Percentiles rank a stretch among this genome's conserved stretches.
Evolutionary conservation across 2,329 filamentous ascomycete species (phyloP).

Genomic region (Talaromyces sp.): DNA sequence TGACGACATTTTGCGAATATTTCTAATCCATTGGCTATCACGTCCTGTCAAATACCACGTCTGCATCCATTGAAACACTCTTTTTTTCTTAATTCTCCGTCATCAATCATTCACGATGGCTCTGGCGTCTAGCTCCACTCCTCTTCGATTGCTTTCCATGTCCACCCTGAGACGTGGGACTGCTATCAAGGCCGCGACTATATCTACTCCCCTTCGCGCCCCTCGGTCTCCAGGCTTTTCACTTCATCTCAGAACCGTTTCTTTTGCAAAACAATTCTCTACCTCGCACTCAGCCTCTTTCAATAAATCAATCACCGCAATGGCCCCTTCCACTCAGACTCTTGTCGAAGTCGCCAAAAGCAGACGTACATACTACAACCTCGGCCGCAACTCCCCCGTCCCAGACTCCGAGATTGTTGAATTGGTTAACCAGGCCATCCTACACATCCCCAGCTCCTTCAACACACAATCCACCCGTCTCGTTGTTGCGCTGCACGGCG

Average conservation of each 20-base stretch:
- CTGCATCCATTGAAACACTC: background rate
- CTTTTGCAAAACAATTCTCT: constrained; percentile 6
- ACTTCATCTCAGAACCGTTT: background rate
- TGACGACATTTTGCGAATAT: background rate
- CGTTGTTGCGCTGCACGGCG: constrained; percentile 72
- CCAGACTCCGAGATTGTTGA: constrained; percentile 36
- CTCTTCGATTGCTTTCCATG: constrained; percentile 8
- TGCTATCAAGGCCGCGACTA: background rate
- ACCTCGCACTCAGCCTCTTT: background rate
- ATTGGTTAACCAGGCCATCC: constrained; percentile 50
- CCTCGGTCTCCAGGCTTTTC: background rate
- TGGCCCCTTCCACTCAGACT: constrained; percentile 22
- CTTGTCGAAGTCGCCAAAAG: constrained; percentile 32
- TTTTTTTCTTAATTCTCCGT: background rate
- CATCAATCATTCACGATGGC: background rate
- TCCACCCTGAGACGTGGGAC: background rate
- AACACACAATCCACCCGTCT: constrained; percentile 82
- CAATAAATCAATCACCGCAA: constrained; percentile 8
- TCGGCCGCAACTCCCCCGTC: constrained; percentile 34
- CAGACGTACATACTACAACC: constrained; percentile 37
- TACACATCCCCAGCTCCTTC: constrained; percentile 75
- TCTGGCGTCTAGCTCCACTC: constrained; percentile 1
- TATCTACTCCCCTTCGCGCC: constrained; percentile 13
- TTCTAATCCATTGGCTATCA: background rate
- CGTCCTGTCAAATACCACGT: background rate